Conservation (phyloP, 345 rosid genomes). For the Populus tremula region DNA sequence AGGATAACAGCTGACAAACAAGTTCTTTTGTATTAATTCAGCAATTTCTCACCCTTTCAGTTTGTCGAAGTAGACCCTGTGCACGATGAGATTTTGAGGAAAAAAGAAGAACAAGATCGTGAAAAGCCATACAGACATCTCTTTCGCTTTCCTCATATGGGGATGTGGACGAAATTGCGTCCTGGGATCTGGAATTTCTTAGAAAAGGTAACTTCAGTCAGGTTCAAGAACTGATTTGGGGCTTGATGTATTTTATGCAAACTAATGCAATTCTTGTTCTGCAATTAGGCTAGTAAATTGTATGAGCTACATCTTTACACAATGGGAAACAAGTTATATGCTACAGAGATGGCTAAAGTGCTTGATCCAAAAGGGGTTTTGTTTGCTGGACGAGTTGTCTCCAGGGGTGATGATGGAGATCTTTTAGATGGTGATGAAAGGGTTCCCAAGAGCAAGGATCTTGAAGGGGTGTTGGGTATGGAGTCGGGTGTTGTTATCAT, state of each 20-base stretch:
- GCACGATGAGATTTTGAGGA: constrained; percentile 81
- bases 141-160: constrained; percentile 89
- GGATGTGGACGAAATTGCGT: constrained; percentile 98
- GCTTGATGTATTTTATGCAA: constrained; percentile 2
- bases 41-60: constrained; percentile 38
- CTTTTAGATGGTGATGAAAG: constrained; percentile 80
- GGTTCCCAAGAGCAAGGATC: constrained; percentile 90
- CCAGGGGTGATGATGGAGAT: constrained; percentile 95
- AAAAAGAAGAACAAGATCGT: constrained; percentile 95
- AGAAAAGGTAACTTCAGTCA: constrained; percentile 61
- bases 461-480: constrained; percentile 99
- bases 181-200: constrained; percentile 97
- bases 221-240: neutral
- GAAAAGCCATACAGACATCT: constrained; percentile 82
- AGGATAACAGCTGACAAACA: neutral
- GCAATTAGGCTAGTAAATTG: constrained; percentile 76
- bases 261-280: constrained; percentile 9
- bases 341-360: constrained; percentile 99
- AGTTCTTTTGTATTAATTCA: neutral
- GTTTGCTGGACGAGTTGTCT: constrained; percentile 92
- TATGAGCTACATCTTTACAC: constrained; percentile 95
- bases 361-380: constrained; percentile 85
- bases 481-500: constrained; percentile 92
- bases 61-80: constrained; percentile 77
- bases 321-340: constrained; percentile 98